Evolutionary conservation across 441 rosid genomes (phyloP).

Genomic region (Mallotus repandus): DNA sequence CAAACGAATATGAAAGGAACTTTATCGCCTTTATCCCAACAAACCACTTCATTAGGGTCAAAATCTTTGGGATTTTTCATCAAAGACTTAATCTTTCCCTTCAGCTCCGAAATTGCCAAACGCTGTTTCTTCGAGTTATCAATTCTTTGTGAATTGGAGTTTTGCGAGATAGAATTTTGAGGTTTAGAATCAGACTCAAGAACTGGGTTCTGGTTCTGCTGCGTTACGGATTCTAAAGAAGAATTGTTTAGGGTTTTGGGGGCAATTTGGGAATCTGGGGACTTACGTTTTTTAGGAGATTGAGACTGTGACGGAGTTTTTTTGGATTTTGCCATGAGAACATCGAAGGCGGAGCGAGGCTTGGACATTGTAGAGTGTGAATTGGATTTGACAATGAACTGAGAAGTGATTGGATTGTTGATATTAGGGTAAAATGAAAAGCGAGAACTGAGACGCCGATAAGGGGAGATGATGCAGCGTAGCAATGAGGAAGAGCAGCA

Average conservation of each 20-base stretch:
- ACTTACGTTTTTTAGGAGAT: slow-evolving; percentile 61
- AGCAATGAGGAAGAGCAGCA: slow-evolving; percentile 11
- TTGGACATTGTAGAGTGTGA: slow-evolving; percentile 55
- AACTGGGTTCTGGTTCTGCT: too few species aligned
- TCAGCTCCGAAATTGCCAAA: slow-evolving; percentile 40
- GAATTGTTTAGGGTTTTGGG: not conserved
- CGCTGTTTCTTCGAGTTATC: slow-evolving; percentile 34
- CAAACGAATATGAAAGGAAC: slow-evolving; percentile 78
- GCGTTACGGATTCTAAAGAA: too few species aligned
- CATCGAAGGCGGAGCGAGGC: slow-evolving; percentile 84
- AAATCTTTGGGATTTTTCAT: slow-evolving; percentile 69
- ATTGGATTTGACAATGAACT: slow-evolving; percentile 8
- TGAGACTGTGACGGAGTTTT: slow-evolving; percentile 34
- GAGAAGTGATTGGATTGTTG: slow-evolving; percentile 10
- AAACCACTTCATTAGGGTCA: slow-evolving; percentile 47
- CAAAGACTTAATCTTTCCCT: slow-evolving; percentile 51
- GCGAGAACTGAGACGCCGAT: not conserved
- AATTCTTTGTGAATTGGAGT: slow-evolving; percentile 7
- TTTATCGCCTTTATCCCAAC: slow-evolving; percentile 74
- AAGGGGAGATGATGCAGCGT: not conserved
- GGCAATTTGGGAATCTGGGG: slow-evolving; percentile 28
- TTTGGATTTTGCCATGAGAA: slow-evolving; percentile 65
- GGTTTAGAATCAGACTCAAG: too few species aligned
- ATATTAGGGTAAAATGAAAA: slow-evolving; percentile 8
- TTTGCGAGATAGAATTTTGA: not conserved